A percentile compares a stretch with the other conserved stretches of the same genome.
phyloP scores from a whole-genome alignment of 148 eudicot genomes.

The Hydrangea macrophylla region DNA sequence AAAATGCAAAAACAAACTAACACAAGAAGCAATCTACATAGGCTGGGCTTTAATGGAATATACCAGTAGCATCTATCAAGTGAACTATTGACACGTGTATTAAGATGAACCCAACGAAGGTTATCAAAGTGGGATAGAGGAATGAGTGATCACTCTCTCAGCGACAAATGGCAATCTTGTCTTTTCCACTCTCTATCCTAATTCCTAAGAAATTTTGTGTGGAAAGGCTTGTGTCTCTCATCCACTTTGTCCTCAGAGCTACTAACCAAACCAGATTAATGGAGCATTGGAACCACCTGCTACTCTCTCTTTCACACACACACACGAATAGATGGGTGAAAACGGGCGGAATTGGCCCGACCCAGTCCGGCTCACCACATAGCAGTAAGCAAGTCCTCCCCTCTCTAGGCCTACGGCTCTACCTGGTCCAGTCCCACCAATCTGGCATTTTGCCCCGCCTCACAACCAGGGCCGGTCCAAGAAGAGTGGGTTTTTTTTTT shows the following conservation, averaged over 20 bases:
- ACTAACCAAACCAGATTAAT: too few species aligned
- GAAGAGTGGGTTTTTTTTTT: too few species aligned
- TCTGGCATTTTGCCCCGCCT: too few species aligned
- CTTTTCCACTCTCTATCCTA: conserved; percentile 6
- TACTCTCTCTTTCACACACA: too few species aligned
- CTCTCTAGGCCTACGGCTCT: too few species aligned
- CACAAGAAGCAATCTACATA: conserved; percentile 25
- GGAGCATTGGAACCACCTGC: too few species aligned
- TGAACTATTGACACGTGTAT: conserved; percentile 48
- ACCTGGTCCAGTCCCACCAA: too few species aligned
- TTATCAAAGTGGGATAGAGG: conserved; percentile 63
- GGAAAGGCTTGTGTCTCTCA: conserved; percentile 29
- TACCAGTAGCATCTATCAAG: conserved; percentile 20
- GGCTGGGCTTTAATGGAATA: conserved; percentile 33
- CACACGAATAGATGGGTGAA: too few species aligned
- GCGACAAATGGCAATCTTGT: conserved; percentile 26
- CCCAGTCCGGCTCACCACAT: too few species aligned
- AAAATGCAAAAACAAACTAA: conserved; percentile 2
- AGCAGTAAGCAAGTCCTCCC: too few species aligned
- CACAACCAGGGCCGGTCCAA: too few species aligned
- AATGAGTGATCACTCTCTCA: conserved; percentile 51
- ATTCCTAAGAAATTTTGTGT: conserved; percentile 16
- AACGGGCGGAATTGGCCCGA: too few species aligned
- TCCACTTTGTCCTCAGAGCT: conserved; percentile 34
- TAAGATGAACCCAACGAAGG: conserved; percentile 36